Percentiles rank a stretch among this genome's conserved stretches.
Conservation (phyloP, 164 flowering plant species). For the Buxus sempervirens region DNA sequence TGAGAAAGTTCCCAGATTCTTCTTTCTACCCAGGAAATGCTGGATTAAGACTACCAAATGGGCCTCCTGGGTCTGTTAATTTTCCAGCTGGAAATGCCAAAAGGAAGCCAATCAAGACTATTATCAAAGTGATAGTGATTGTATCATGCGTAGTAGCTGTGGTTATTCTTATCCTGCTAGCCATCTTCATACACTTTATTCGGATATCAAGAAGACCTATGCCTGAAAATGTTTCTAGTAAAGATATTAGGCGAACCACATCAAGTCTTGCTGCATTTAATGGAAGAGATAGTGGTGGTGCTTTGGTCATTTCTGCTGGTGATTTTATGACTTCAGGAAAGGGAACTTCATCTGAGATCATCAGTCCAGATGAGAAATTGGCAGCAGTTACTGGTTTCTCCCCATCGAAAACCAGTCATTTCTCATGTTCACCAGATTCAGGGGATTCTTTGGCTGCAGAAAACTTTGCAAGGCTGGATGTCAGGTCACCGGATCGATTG, state of each 20-base stretch:
- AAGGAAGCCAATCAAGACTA: conserved; percentile 46
- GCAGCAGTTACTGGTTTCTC: conserved; percentile 59
- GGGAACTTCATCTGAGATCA: conserved; percentile 72
- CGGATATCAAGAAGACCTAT: conserved; percentile 43
- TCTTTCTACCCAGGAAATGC: conserved; percentile 90
- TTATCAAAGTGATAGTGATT: conserved; percentile 57
- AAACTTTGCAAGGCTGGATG: conserved; percentile 63
- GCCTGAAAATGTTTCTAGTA: conserved; percentile 29
- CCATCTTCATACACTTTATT: conserved; percentile 49
- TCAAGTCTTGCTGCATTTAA: conserved; percentile 37
- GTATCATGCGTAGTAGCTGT: conserved; percentile 60
- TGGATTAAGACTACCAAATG: conserved; percentile 45
- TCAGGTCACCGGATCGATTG: conserved; percentile 78
- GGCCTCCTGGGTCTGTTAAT: conserved; percentile 44
- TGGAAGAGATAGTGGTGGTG: conserved; percentile 49
- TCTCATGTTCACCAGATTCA: conserved; percentile 90
- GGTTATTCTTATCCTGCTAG: conserved; percentile 61
- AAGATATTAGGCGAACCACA: conserved; percentile 31
- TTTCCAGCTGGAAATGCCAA: conserved; percentile 24
- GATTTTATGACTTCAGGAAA: conserved; percentile 65
- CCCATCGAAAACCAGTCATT: conserved; percentile 62
- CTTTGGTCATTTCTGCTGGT: conserved; percentile 70
- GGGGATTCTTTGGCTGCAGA: conserved; percentile 75
- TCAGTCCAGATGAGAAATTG: conserved; percentile 65
- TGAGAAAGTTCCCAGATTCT: conserved; percentile 67